A percentile compares a stretch with the other conserved stretches of the same genome.
Evolutionary conservation across 106 monocot species (phyloP).

Genomic region (Vanilla planifolia): DNA sequence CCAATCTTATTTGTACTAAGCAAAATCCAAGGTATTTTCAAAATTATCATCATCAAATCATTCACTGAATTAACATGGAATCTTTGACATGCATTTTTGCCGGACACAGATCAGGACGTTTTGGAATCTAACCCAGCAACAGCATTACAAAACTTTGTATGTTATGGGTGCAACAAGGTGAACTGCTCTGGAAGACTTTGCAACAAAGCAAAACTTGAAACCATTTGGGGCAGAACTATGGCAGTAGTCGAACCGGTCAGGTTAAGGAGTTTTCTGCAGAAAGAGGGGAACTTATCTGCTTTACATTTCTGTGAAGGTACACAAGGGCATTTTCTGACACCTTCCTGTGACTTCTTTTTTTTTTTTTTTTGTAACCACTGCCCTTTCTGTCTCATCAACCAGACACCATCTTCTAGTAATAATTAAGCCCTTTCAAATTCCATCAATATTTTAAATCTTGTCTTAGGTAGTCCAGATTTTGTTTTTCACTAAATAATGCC

Average conservation of each 20-base stretch:
- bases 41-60: too few relatives aligned
- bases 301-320: conserved; percentile 66
- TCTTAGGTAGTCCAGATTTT: too few relatives aligned
- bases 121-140: conserved; percentile 30
- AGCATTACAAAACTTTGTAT: conserved; percentile 35
- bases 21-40: too few relatives aligned
- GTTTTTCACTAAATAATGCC: too few relatives aligned
- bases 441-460: not conserved
- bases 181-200: conserved; percentile 43
- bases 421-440: not conserved
- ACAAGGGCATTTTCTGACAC: not conserved
- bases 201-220: conserved; percentile 45
- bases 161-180: conserved; percentile 28
- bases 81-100: not conserved
- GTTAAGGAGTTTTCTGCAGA: conserved; percentile 51
- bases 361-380: too few relatives aligned
- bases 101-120: conserved; percentile 46
- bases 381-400: too few relatives aligned
- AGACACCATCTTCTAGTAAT: too few relatives aligned
- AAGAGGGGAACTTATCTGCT: conserved; percentile 69
- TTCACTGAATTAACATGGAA: too few relatives aligned
- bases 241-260: conserved; percentile 45
- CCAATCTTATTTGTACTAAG: too few relatives aligned
- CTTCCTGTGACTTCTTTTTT: too few relatives aligned
- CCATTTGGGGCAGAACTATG: conserved; percentile 58